Evolutionary conservation across 257 asterid genomes (phyloP).

Genomic region (Coffea eugenioides): DNA sequence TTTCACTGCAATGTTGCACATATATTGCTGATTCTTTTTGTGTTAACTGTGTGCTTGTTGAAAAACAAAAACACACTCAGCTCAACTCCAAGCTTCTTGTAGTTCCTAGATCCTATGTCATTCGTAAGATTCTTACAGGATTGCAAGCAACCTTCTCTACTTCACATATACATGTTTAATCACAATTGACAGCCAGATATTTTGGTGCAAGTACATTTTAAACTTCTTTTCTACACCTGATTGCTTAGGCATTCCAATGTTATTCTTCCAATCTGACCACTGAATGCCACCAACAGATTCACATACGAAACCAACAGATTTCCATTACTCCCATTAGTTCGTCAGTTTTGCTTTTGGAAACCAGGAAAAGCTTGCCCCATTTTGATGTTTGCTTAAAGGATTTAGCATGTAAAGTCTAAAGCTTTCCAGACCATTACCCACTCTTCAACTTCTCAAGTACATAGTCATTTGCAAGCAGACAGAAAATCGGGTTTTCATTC

Average conservation of each 20-base stretch:
- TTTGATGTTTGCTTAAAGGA: not conserved
- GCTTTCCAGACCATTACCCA: not conserved
- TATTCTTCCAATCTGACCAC: not conserved
- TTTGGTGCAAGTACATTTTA: not conserved
- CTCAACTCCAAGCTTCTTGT: not conserved
- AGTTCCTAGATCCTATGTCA: not conserved
- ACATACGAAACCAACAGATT: too few species aligned
- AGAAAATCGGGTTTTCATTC: not conserved
- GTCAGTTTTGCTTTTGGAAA: not conserved
- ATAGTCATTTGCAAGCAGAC: not conserved
- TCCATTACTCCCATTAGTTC: not conserved
- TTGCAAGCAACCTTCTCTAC: not conserved
- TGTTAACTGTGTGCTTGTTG: not conserved
- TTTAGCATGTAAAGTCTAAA: not conserved
- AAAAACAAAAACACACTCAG: too few species aligned
- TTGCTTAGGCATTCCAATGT: not conserved
- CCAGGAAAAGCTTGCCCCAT: not conserved
- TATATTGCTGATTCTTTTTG: not conserved
- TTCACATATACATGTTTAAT: not conserved
- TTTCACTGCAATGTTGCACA: not conserved
- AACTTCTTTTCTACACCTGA: not conserved
- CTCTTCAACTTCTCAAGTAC: not conserved
- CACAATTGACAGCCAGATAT: not conserved
- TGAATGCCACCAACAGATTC: not conserved
- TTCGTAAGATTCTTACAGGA: too few species aligned